phyloP scores from a whole-genome alignment of 2,329 filamentous ascomycete genomes.

The Grosmannia clavigera region DNA sequence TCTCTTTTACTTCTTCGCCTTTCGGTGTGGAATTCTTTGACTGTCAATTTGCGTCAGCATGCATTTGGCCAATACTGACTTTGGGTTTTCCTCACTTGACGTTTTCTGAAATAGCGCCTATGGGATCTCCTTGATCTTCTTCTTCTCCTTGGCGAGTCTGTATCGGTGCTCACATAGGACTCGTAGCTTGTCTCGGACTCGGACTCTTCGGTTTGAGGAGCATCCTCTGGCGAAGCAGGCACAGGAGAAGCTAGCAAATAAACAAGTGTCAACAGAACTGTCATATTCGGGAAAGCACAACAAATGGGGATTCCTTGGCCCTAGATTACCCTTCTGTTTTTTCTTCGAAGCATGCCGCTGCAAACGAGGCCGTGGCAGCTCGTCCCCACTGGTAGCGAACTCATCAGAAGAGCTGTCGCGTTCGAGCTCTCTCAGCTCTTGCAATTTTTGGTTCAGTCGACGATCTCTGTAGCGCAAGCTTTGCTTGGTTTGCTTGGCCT shows the following conservation, averaged over 20 bases:
- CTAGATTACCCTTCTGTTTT: background rate
- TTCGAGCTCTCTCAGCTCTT: background rate
- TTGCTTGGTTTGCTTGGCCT: constrained; percentile 5
- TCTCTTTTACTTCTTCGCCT: background rate
- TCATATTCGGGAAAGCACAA: background rate
- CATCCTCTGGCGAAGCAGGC: background rate
- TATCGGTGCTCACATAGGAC: background rate
- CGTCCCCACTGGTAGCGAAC: background rate
- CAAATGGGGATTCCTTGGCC: too few species aligned
- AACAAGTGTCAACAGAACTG: background rate
- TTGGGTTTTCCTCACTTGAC: background rate
- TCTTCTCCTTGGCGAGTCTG: background rate
- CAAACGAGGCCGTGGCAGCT: background rate
- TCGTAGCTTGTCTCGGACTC: constrained; percentile 1
- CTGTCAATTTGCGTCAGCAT: background rate
- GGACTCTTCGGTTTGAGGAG: background rate
- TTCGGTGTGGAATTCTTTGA: background rate
- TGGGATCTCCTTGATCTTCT: background rate
- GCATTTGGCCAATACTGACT: too few species aligned
- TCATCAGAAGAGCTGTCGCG: background rate
- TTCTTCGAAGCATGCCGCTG: background rate
- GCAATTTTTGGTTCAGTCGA: background rate
- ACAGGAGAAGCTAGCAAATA: background rate
- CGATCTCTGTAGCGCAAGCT: background rate
- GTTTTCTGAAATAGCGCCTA: background rate